Percentiles rank a stretch among this genome's conserved stretches.
These are phyloP conservation scores for Hymenochaete sp. DNA, from an alignment of 1,284 basidiomycete species.

Conservation along the genomic window DNA sequence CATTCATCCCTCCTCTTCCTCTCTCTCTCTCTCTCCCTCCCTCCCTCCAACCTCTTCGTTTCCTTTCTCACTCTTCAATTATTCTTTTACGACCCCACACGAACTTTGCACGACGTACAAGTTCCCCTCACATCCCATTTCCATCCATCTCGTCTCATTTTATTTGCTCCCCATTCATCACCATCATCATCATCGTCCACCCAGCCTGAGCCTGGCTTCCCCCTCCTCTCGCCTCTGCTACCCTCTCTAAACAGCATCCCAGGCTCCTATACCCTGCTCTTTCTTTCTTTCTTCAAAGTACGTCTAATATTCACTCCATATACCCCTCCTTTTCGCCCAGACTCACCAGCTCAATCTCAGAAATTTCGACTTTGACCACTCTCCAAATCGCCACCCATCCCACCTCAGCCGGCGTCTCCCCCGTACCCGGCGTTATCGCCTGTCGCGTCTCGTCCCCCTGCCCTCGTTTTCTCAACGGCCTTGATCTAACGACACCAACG, in stretches of 20 bases:
- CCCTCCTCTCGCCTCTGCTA: background rate
- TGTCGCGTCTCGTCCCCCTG: background rate
- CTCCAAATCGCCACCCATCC: constrained; percentile 5
- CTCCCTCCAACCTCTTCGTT: constrained; percentile 7
- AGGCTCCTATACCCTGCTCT: background rate
- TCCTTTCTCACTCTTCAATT: constrained; percentile 1
- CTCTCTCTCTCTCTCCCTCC: too few relatives aligned
- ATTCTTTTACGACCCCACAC: constrained; percentile 50
- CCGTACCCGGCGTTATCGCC: constrained; percentile 2
- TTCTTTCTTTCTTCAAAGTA: constrained; percentile 3
- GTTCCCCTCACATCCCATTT: constrained; percentile 26
- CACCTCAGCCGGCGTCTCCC: background rate
- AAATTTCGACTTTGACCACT: background rate
- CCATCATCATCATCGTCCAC: constrained; percentile 21
- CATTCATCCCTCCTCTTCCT: too few relatives aligned
- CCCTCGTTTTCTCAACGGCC: too few relatives aligned
- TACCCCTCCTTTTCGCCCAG: constrained; percentile 18
- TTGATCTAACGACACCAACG: background rate
- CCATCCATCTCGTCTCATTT: constrained; percentile 22
- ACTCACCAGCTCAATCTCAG: background rate
- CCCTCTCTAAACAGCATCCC: background rate
- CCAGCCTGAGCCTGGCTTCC: background rate
- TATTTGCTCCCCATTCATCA: constrained; percentile 23
- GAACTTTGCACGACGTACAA: constrained; percentile 55
- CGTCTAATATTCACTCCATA: constrained; percentile 3